Evolutionary conservation across 75 land plant genomes (phyloP).

Genomic region (Cryptomeria japonica): DNA sequence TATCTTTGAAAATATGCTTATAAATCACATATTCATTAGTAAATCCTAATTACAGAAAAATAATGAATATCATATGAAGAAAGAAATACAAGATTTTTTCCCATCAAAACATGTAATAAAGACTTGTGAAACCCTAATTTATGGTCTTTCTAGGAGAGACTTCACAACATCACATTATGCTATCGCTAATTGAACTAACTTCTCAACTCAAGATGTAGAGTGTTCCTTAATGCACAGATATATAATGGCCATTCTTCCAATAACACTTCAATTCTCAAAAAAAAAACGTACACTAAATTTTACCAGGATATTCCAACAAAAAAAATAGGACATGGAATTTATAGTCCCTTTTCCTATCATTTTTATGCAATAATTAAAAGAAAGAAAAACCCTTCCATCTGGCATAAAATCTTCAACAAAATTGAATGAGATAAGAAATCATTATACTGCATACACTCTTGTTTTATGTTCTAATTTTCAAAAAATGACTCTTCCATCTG

Average conservation of each 20-base stretch:
- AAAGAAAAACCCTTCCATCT: background rate
- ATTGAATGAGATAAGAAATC: background rate
- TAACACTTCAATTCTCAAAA: background rate
- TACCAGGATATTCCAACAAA: background rate
- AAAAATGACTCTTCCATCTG: background rate
- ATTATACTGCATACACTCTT: background rate
- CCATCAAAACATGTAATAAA: background rate
- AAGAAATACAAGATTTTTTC: background rate
- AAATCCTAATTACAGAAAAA: background rate
- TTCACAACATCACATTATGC: background rate
- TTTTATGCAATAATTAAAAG: background rate
- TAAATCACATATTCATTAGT: background rate
- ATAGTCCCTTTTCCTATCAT: background rate
- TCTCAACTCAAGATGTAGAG: background rate
- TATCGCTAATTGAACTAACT: background rate
- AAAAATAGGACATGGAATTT: background rate
- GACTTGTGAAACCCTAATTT: background rate
- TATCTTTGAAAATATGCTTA: background rate
- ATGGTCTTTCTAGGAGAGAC: background rate
- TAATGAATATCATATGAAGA: background rate
- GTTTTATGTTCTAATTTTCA: background rate
- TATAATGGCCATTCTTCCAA: background rate
- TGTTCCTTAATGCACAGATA: background rate
- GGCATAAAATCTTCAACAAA: background rate
- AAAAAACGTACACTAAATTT: background rate